Evolutionary conservation across 2,329 filamentous ascomycete species (phyloP).

Genomic region (Metarhizium sp.): DNA sequence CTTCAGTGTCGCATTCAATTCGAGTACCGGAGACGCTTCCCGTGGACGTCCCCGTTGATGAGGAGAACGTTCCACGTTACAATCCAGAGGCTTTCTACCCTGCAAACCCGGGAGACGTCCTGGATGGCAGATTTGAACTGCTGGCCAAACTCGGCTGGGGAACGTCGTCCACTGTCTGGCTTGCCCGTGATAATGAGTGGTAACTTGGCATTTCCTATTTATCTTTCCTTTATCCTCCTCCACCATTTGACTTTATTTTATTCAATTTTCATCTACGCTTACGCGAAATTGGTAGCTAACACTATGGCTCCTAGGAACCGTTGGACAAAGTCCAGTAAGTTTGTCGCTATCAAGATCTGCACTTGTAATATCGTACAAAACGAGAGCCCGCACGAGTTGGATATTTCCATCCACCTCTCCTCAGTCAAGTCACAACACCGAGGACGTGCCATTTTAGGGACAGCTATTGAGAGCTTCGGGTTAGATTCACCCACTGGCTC

Average conservation of each 20-base stretch:
- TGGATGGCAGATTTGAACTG: slow-evolving; percentile 23
- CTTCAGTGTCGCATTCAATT: not conserved
- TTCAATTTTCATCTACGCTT: not conserved
- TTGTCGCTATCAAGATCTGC: slow-evolving; percentile 15
- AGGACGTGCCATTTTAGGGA: slow-evolving; percentile 19
- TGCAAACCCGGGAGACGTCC: slow-evolving; percentile 19
- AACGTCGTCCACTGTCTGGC: slow-evolving; percentile 28
- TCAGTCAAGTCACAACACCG: slow-evolving; percentile 14
- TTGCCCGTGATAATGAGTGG: slow-evolving; percentile 14
- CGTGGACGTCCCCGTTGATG: slow-evolving; percentile 9
- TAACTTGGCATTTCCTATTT: not conserved
- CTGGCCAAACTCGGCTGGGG: slow-evolving; percentile 27
- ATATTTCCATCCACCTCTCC: slow-evolving; percentile 2
- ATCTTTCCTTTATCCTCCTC: not conserved
- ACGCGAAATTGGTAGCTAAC: not conserved
- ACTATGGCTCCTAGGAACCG: not conserved
- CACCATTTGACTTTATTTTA: not conserved
- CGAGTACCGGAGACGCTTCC: not conserved
- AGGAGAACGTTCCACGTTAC: slow-evolving; percentile 15
- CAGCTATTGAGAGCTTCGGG: slow-evolving; percentile 21
- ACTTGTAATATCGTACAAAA: slow-evolving; percentile 12
- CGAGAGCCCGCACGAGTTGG: slow-evolving; percentile 12
- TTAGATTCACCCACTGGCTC: slow-evolving; percentile 17
- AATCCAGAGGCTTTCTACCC: slow-evolving; percentile 19
- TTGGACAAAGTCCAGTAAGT: slow-evolving; percentile 7